These are phyloP conservation scores for Hirschioporus abietinus DNA, from an alignment of 768 basidiomycete genomes.

Conservation along the genomic window DNA sequence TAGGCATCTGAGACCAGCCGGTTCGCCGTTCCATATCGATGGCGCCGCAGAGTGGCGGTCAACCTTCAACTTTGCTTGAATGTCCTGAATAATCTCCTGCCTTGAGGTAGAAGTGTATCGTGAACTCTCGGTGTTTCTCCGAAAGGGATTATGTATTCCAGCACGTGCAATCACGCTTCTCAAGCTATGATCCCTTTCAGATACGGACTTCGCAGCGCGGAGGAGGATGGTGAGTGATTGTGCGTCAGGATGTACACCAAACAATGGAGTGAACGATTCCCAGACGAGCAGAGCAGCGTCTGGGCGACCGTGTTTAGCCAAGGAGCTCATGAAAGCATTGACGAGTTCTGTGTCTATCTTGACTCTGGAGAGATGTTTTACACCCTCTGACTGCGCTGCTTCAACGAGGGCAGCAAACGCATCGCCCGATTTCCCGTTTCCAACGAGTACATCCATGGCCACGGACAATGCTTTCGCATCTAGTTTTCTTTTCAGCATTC, in stretches of 20 bases:
- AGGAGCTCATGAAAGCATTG: constrained; percentile 37
- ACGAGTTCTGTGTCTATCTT: constrained; percentile 13
- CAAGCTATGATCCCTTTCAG: constrained; percentile 46
- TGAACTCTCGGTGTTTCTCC: constrained; percentile 6
- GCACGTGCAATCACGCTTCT: constrained; percentile 45
- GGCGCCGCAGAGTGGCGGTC: constrained; percentile 18
- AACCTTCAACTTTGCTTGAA: constrained; percentile 25
- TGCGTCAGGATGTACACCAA: constrained; percentile 49
- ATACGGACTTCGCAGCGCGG: constrained; percentile 50
- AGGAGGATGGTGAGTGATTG: constrained; percentile 56
- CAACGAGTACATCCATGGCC: constrained; percentile 46
- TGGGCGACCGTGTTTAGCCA: constrained; percentile 50
- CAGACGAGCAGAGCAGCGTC: constrained; percentile 63
- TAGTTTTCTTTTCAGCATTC: constrained; percentile 30
- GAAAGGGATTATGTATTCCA: constrained; percentile 32
- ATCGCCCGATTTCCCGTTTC: constrained; percentile 34
- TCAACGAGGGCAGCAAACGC: constrained; percentile 50
- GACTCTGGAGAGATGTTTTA: background rate
- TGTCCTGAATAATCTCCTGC: constrained; percentile 22
- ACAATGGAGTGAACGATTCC: constrained; percentile 59
- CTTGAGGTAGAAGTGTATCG: constrained; percentile 2
- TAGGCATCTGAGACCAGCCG: constrained; percentile 29
- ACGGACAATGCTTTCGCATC: constrained; percentile 44
- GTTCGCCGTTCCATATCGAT: constrained; percentile 24
- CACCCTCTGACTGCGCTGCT: constrained; percentile 14